A percentile compares a stretch with the other conserved stretches of the same genome.
phyloP scores from a whole-genome alignment of 768 basidiomycete species.

The Boletellus ananiceps region DNA sequence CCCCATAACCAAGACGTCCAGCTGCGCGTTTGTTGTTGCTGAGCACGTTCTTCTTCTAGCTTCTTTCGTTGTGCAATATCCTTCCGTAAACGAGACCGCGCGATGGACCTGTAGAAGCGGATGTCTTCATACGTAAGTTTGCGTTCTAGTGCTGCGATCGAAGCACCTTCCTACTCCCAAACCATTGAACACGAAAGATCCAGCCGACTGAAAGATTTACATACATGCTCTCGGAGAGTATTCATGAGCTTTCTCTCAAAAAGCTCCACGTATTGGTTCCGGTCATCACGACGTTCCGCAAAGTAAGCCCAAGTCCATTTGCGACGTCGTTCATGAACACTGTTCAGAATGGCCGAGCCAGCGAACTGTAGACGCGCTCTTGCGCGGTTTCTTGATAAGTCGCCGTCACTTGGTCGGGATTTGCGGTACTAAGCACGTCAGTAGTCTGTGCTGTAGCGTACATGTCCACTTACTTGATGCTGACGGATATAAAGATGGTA shows the following conservation, averaged over 20 bases:
- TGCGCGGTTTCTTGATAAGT: constrained; percentile 55
- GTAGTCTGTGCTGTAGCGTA: neutral
- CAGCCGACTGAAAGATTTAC: constrained; percentile 13
- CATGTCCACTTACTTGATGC: constrained; percentile 52
- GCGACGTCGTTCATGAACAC: constrained; percentile 74
- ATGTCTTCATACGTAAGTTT: constrained; percentile 93
- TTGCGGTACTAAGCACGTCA: constrained; percentile 58
- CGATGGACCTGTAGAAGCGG: constrained; percentile 94
- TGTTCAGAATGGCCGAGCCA: constrained; percentile 69
- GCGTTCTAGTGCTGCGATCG: constrained; percentile 63
- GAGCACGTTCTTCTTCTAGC: constrained; percentile 63
- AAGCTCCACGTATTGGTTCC: constrained; percentile 77
- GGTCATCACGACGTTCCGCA: constrained; percentile 80
- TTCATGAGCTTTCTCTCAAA: constrained; percentile 72
- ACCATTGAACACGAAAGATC: neutral
- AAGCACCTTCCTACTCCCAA: constrained; percentile 43
- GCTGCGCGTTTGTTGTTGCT: constrained; percentile 48
- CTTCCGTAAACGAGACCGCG: constrained; percentile 81
- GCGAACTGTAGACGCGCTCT: constrained; percentile 77
- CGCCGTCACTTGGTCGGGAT: constrained; percentile 64
- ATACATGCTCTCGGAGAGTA: constrained; percentile 51
- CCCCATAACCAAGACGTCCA: constrained; percentile 86
- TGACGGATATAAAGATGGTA: constrained; percentile 92
- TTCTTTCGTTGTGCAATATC: constrained; percentile 68
- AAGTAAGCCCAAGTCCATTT: constrained; percentile 95